Percentiles rank a stretch among this genome's conserved stretches.
Evolutionary conservation across 2,329 filamentous ascomycete species (phyloP).

Genomic region (Fusarium citri): DNA sequence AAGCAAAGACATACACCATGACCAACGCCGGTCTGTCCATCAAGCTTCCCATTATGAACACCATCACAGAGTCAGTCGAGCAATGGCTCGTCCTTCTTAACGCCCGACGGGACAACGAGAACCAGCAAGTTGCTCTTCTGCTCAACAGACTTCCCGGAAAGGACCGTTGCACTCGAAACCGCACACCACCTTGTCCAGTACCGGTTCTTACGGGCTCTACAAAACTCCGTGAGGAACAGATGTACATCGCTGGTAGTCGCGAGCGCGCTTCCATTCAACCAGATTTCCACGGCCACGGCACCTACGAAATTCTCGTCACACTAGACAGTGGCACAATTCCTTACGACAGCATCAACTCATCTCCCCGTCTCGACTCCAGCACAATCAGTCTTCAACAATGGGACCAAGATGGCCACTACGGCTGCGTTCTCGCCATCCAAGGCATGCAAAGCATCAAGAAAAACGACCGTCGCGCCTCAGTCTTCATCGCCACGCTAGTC

Average conservation of each 20-base stretch:
- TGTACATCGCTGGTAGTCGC: slow-evolving; percentile 21
- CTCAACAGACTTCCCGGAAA: slow-evolving; percentile 19
- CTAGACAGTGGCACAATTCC: slow-evolving; percentile 16
- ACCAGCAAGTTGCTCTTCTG: slow-evolving; percentile 18
- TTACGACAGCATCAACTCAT: slow-evolving; percentile 16
- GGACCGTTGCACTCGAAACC: slow-evolving; percentile 16
- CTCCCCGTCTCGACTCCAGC: neutral
- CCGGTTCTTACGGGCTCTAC: slow-evolving; percentile 4
- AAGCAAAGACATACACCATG: slow-evolving; percentile 26
- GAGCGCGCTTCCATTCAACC: slow-evolving; percentile 11
- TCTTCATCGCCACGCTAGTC: slow-evolving; percentile 19
- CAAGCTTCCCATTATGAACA: slow-evolving; percentile 23
- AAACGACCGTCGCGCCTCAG: slow-evolving; percentile 19
- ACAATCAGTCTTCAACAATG: slow-evolving; percentile 9
- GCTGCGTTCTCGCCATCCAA: slow-evolving; percentile 14
- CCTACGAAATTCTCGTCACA: slow-evolving; percentile 8
- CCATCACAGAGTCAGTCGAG: slow-evolving; percentile 22
- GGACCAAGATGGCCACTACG: slow-evolving; percentile 16
- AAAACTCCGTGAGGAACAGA: slow-evolving; percentile 13
- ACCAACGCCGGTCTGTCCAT: slow-evolving; percentile 19
- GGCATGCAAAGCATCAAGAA: slow-evolving; percentile 27
- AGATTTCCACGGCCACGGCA: slow-evolving; percentile 10
- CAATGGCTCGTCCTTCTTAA: slow-evolving; percentile 27
- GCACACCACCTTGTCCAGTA: slow-evolving; percentile 5
- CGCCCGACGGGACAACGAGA: slow-evolving; percentile 16